phyloP scores from a whole-genome alignment of 371 early-diverging fungal genomes.

The Mucor lusitanicus region DNA sequence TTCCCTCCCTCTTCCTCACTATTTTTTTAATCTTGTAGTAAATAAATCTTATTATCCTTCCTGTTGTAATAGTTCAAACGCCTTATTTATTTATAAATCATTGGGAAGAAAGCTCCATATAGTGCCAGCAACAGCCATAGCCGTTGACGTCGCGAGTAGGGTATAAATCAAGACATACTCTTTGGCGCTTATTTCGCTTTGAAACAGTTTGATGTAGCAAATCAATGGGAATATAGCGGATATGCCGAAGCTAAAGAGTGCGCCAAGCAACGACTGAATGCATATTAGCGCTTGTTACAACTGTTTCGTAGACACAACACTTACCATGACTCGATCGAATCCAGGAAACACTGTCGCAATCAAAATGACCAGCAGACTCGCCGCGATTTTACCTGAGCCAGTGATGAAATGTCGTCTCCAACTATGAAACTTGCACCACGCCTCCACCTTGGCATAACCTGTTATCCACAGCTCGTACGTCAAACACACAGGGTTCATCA shows the following conservation, averaged over 20 bases:
- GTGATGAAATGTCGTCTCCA: slow-evolving; percentile 5
- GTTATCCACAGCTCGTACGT: slow-evolving; percentile 46
- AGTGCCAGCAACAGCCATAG: slow-evolving; percentile 38
- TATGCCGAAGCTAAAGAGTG: slow-evolving; percentile 57
- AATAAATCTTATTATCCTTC: background rate
- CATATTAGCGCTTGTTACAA: background rate
- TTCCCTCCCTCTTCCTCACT: background rate
- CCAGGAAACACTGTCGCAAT: slow-evolving; percentile 55
- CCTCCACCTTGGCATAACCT: slow-evolving; percentile 13
- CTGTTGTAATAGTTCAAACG: background rate
- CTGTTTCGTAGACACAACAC: background rate
- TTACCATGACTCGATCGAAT: slow-evolving; percentile 64
- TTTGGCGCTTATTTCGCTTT: slow-evolving; percentile 8
- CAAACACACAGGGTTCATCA: slow-evolving; percentile 52
- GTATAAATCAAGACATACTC: slow-evolving; percentile 22
- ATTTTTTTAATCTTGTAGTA: slow-evolving; percentile 6
- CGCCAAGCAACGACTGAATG: slow-evolving; percentile 54
- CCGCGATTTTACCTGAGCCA: slow-evolving; percentile 11
- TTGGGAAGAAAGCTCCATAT: slow-evolving; percentile 28
- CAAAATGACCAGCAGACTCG: slow-evolving; percentile 34
- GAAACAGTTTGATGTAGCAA: slow-evolving; percentile 51
- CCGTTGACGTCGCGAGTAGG: slow-evolving; percentile 16
- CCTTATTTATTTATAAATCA: background rate
- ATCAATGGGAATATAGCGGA: slow-evolving; percentile 61
- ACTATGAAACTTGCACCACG: slow-evolving; percentile 11